These are phyloP conservation scores for Cyclaneusma minus DNA, from an alignment of 2,329 filamentous ascomycete species.

Conservation along the genomic window DNA sequence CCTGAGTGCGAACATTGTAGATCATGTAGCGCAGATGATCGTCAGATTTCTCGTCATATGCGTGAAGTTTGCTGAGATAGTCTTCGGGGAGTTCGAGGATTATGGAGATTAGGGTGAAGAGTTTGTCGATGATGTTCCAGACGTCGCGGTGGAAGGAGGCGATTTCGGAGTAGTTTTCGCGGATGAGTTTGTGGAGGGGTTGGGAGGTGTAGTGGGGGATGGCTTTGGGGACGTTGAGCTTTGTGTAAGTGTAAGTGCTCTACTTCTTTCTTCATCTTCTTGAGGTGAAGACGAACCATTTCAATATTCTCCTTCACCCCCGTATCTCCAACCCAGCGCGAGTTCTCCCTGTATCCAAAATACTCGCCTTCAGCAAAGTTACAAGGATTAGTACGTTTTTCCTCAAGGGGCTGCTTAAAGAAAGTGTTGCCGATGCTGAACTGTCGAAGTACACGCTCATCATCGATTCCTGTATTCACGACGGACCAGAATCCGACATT, in stretches of 20 bases:
- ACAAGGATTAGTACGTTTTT: conserved; percentile 26
- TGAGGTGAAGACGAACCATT: conserved; percentile 19
- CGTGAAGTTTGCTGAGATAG: conserved; percentile 34
- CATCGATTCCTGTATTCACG: conserved; percentile 39
- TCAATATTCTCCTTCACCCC: conserved; percentile 32
- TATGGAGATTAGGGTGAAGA: conserved; percentile 39
- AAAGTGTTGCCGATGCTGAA: conserved; percentile 43
- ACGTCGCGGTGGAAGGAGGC: conserved; percentile 28
- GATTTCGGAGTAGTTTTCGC: conserved; percentile 35
- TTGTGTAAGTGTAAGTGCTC: conserved; percentile 1
- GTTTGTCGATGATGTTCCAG: conserved; percentile 37
- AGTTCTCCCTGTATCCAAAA: conserved; percentile 28
- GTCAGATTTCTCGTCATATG: conserved; percentile 35
- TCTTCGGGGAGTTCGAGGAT: conserved; percentile 41
- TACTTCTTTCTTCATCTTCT: background rate
- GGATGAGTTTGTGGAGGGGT: conserved; percentile 27
- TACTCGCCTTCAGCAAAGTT: conserved; percentile 24
- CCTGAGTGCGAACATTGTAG: conserved; percentile 30
- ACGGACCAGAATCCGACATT: conserved; percentile 42
- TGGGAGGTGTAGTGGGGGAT: conserved; percentile 23
- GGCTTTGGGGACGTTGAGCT: conserved; percentile 39
- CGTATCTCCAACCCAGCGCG: conserved; percentile 20
- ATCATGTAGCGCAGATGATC: conserved; percentile 45
- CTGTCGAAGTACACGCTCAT: conserved; percentile 40
- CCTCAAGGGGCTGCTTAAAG: conserved; percentile 36